Base-by-base conservation (phyloP, 805 yeast genomes). In the Kodamaea laetipori region DNA sequence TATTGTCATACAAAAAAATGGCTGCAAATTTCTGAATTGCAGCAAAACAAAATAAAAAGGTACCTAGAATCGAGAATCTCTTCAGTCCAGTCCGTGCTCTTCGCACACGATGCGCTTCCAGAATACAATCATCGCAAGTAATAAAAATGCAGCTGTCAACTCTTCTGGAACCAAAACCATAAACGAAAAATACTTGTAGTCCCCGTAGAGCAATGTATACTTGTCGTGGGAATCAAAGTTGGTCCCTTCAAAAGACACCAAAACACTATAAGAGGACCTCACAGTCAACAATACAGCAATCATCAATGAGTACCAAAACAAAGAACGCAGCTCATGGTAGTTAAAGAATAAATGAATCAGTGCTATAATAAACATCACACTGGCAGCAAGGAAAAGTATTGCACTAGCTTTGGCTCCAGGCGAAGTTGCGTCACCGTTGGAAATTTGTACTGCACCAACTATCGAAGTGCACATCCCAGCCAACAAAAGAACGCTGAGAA, bases 201-300 rank as follows among this genome's bases (percentile, higher is more conserved):
- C 35, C 3, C 43, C 43, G 11, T 32, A 40, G 10, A 40, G 7
- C 30, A 40, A 32, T 8, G 43, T 33, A 26, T 24, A 40, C 33
- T 27, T 40, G 8, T 13, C 24, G 11, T 32, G 32, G n/a, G n/a
- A n/a, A n/a, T n/a, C n/a, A n/a, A n/a, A n/a, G n/a, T n/a, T n/a
- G n/a, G n/a, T n/a, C n/a, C n/a, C n/a, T n/a, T n/a, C 8, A 19
- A 41, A 41, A 3, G 44, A 26, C 2, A 34, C 34, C 33, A 41
- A 9, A 3, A 41, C 16, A 15, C 27, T 28, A 12, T 41, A 41
- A 7, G 23, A 9, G 19, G 38, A 33, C 6, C 44, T 26, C 18
- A 41, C 44, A 21, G 26, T 15, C 19, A 41, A 32, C 4, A 17
- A 6, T 10, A 32, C 10, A 3, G 33, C 21, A 15, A 13, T n/a